Evolutionary conservation across 306 rosid species (phyloP).

Genomic region (Cicer pinnatifidum): DNA sequence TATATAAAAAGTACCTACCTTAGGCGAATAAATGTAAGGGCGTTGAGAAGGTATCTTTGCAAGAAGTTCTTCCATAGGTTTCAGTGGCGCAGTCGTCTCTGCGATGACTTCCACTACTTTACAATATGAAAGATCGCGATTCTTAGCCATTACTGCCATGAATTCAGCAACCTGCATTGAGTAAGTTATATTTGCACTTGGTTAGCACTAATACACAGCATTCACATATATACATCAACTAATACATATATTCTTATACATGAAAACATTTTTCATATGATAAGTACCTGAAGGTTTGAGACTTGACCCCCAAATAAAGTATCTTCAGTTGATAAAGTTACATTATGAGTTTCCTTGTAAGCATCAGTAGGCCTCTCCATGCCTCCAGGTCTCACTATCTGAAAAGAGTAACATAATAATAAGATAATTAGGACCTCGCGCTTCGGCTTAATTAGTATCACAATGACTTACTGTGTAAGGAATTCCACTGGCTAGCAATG

Average conservation of each 20-base stretch:
- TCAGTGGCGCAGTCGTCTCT: constrained; percentile 85
- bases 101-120: constrained; percentile 93
- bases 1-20: constrained; percentile 55
- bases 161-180: constrained; percentile 88
- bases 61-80: constrained; percentile 82
- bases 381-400: constrained; percentile 99
- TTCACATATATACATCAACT: background rate
- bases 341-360: constrained; percentile 92
- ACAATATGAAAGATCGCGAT: constrained; percentile 67
- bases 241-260: background rate
- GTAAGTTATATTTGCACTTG: constrained; percentile 34
- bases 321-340: constrained; percentile 79
- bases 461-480: constrained; percentile 80
- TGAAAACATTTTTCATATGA: constrained; percentile 21
- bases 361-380: constrained; percentile 99
- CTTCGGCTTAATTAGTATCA: constrained; percentile 23
- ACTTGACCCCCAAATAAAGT: constrained; percentile 94
- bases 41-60: constrained; percentile 81
- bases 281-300: constrained; percentile 90
- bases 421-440: constrained; percentile 13
- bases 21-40: constrained; percentile 48
- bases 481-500: constrained; percentile 85
- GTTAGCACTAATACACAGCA: background rate
- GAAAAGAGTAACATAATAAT: constrained; percentile 47
- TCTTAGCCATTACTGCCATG: constrained; percentile 81